These are phyloP conservation scores for Herpetospermum pedunculosum DNA, from an alignment of 306 rosid species.

Conservation along the genomic window DNA sequence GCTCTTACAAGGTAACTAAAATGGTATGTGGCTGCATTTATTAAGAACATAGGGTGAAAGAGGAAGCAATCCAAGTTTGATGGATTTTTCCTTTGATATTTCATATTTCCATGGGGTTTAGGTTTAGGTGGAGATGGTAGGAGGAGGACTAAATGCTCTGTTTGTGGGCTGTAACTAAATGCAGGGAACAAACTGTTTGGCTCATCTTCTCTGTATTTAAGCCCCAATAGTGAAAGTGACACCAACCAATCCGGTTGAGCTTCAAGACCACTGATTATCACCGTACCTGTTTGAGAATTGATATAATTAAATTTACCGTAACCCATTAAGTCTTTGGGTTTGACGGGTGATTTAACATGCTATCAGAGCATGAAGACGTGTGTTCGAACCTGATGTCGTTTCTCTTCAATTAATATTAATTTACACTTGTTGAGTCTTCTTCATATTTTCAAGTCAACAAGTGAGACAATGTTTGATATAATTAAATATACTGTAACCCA, in stretches of 20 bases:
- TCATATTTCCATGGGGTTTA: background rate
- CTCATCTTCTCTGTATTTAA: background rate
- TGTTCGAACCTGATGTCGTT: too few relatives aligned
- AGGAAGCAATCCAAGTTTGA: background rate
- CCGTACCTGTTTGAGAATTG: too few relatives aligned
- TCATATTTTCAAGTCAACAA: too few relatives aligned
- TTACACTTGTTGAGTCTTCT: too few relatives aligned
- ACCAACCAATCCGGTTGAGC: background rate
- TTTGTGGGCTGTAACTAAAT: background rate
- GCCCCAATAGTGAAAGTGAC: background rate
- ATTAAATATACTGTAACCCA: too few relatives aligned
- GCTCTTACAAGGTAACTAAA: background rate
- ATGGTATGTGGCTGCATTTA: background rate
- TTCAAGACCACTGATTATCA: background rate
- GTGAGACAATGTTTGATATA: too few relatives aligned
- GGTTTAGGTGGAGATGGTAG: background rate
- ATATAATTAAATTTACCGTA: too few relatives aligned
- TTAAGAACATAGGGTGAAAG: background rate
- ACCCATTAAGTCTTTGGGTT: too few relatives aligned
- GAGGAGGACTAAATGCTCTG: background rate
- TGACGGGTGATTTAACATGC: too few relatives aligned
- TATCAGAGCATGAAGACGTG: too few relatives aligned
- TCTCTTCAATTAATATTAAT: too few relatives aligned
- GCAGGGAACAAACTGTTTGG: background rate
- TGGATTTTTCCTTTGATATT: background rate